These are phyloP conservation scores for Cichorium intybus DNA, from an alignment of 140 eudicot species.

Conservation along the genomic window DNA sequence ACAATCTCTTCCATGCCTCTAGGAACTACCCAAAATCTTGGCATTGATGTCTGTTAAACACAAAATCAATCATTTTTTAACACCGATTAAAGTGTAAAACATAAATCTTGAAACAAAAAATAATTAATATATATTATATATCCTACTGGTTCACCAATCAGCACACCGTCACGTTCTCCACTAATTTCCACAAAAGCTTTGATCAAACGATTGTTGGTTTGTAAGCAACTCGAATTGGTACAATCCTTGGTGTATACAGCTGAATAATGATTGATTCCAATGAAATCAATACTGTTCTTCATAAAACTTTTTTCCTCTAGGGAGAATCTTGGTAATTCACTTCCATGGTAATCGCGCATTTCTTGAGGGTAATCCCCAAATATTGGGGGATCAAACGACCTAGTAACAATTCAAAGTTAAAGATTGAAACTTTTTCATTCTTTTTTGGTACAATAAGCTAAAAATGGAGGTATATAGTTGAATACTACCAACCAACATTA, in stretches of 20 bases:
- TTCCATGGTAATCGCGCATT: conserved; percentile 57
- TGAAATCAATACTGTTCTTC: conserved; percentile 59
- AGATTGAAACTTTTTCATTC: neutral
- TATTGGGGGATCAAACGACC: conserved; percentile 80
- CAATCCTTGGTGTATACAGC: conserved; percentile 69
- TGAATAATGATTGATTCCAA: conserved; percentile 78
- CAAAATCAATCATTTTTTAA: conserved; percentile 8
- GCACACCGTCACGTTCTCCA: conserved; percentile 54
- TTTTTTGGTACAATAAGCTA: neutral
- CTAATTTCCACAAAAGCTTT: conserved; percentile 37
- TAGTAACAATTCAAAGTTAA: conserved; percentile 16
- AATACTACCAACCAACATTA: conserved; percentile 67
- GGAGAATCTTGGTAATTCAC: conserved; percentile 56
- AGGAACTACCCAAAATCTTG: conserved; percentile 67
- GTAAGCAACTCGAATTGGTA: conserved; percentile 39
- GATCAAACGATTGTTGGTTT: conserved; percentile 44
- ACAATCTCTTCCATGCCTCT: conserved; percentile 72
- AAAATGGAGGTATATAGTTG: neutral
- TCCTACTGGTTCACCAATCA: conserved; percentile 68
- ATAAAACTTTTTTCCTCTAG: conserved; percentile 45
- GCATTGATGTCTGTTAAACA: conserved; percentile 48
- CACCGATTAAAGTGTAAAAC: neutral
- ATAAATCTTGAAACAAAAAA: neutral
- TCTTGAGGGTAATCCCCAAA: conserved; percentile 83
- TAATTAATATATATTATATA: too few species aligned